A percentile compares a stretch with the other conserved stretches of the same genome.
These are phyloP conservation scores for Geranium rotundifolium DNA, from an alignment of 345 rosid species.

Conservation along the genomic window DNA sequence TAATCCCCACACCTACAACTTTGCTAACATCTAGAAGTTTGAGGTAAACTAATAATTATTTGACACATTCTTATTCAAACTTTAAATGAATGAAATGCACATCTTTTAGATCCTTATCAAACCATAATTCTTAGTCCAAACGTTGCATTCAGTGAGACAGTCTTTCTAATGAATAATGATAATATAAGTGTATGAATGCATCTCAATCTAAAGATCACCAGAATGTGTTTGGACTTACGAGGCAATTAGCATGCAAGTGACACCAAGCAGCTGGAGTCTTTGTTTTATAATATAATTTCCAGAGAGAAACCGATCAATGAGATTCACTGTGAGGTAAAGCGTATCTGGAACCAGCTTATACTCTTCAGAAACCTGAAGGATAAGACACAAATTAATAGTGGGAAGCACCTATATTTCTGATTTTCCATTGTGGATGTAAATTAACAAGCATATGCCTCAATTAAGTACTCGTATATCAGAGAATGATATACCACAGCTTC, in stretches of 20 bases:
- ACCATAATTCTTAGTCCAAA: too few species aligned
- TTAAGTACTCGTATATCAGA: background rate
- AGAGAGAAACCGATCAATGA: conserved; percentile 68
- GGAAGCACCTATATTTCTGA: background rate
- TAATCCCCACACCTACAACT: too few species aligned
- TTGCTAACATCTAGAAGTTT: too few species aligned
- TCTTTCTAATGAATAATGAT: background rate
- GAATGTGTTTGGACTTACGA: conserved; percentile 53
- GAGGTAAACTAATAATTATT: too few species aligned
- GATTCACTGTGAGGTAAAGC: conserved; percentile 68
- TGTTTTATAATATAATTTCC: conserved; percentile 57
- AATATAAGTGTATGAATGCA: background rate
- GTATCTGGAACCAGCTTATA: conserved; percentile 81
- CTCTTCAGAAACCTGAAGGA: conserved; percentile 80
- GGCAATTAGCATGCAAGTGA: conserved; percentile 88
- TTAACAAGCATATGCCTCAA: background rate
- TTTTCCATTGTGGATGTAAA: too few species aligned
- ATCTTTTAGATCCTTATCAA: too few species aligned
- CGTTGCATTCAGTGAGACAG: background rate
- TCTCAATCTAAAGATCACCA: conserved; percentile 10
- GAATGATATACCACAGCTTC: too few species aligned
- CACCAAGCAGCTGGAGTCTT: conserved; percentile 83
- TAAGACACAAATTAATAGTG: conserved; percentile 9
- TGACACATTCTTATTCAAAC: too few species aligned
- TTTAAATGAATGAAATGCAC: too few species aligned